Evolutionary conservation across 305 asterid genomes (phyloP).

Genomic region (Fraxinus dipetala): DNA sequence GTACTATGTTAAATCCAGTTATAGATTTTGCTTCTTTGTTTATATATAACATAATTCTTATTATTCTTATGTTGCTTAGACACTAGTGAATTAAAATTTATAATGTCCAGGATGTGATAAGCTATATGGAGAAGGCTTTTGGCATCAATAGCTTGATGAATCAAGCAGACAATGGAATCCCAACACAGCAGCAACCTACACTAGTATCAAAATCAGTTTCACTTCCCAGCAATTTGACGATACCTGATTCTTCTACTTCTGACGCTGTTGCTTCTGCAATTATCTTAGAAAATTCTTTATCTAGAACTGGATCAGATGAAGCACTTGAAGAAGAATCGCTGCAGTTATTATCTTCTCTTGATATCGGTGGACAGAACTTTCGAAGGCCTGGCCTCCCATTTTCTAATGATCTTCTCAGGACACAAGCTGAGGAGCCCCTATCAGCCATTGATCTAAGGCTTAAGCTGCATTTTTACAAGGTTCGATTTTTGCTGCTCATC

Average conservation of each 20-base stretch:
- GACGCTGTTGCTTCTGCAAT: slow-evolving; percentile 29
- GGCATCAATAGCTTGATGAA: slow-evolving; percentile 29
- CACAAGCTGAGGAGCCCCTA: slow-evolving; percentile 35
- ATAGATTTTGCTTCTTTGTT: not conserved
- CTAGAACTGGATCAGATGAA: slow-evolving; percentile 46
- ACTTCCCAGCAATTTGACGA: slow-evolving; percentile 27
- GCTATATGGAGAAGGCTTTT: slow-evolving; percentile 47
- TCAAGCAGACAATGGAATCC: slow-evolving; percentile 41
- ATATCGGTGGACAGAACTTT: slow-evolving; percentile 31
- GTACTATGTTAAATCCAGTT: not conserved
- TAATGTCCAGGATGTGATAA: slow-evolving; percentile 44
- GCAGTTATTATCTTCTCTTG: slow-evolving; percentile 37
- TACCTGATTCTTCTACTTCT: slow-evolving; percentile 32
- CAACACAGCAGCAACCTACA: slow-evolving; percentile 25
- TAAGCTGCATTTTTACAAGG: slow-evolving; percentile 47
- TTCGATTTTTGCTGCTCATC: slow-evolving; percentile 40
- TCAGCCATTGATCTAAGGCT: slow-evolving; percentile 40
- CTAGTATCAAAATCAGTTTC: slow-evolving; percentile 32
- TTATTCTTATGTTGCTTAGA: not conserved
- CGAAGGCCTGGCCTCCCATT: slow-evolving; percentile 34
- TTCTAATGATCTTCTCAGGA: slow-evolving; percentile 34
- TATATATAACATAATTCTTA: not conserved
- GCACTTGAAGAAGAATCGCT: slow-evolving; percentile 40
- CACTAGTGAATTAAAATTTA: not conserved
- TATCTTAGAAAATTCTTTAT: slow-evolving; percentile 34